Evolutionary conservation across 1,284 basidiomycete species (phyloP).

Genomic region (Boletus holoroseus): DNA sequence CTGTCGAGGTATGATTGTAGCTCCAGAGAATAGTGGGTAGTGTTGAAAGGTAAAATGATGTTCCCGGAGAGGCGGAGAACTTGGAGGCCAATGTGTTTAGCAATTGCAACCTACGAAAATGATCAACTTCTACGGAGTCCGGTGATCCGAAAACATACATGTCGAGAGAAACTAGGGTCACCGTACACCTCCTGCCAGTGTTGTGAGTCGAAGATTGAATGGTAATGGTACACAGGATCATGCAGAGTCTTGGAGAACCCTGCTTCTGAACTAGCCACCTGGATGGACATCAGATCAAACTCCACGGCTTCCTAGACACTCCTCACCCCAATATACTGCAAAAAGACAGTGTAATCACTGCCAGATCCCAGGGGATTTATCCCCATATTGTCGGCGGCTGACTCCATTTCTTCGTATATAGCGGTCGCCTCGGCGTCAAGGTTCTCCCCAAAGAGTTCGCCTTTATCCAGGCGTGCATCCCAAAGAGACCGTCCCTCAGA

Average conservation of each 20-base stretch:
- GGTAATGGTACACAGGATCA: slow-evolving; percentile 73
- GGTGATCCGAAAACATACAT: slow-evolving; percentile 39
- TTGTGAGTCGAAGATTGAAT: slow-evolving; percentile 71
- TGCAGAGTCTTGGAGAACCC: slow-evolving; percentile 44
- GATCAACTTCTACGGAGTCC: background rate
- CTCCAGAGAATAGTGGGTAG: slow-evolving; percentile 61
- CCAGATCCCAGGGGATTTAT: slow-evolving; percentile 50
- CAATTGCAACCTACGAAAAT: slow-evolving; percentile 49
- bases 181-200: slow-evolving; percentile 69
- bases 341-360: slow-evolving; percentile 73
- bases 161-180: slow-evolving; percentile 67
- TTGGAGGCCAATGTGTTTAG: slow-evolving; percentile 62
- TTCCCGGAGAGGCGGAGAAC: slow-evolving; percentile 58
- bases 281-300: slow-evolving; percentile 11
- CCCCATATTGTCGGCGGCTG: slow-evolving; percentile 28
- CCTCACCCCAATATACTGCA: slow-evolving; percentile 49
- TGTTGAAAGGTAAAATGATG: slow-evolving; percentile 65
- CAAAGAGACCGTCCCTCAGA: slow-evolving; percentile 39
- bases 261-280: slow-evolving; percentile 51
- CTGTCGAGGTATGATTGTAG: slow-evolving; percentile 46
- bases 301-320: background rate
- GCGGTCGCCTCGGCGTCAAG: slow-evolving; percentile 32
- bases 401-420: slow-evolving; percentile 23
- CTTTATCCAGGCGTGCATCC: slow-evolving; percentile 46
- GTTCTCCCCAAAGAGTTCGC: slow-evolving; percentile 36